Base-by-base conservation (phyloP, 1,284 basidiomycete species). In the Puccinia hordei region DNA sequence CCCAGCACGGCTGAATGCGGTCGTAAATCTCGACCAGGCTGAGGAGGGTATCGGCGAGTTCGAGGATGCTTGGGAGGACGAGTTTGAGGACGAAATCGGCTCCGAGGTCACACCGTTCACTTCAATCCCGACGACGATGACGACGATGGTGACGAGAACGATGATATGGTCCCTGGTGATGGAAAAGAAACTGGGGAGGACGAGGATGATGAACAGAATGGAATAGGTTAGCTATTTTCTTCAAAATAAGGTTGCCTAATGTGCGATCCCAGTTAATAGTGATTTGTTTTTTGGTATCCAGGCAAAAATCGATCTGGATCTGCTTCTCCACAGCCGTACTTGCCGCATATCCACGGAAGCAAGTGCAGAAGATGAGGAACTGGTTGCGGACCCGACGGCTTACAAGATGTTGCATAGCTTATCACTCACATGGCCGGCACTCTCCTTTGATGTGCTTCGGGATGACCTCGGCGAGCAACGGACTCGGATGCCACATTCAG, bases 371-470 rank as follows among this genome's bases (percentile, higher is more conserved):
- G 77, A 71, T 57, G 77, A 79, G 53, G 77, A 79, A 51, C 33
- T 79, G 6, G 77, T 79, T 44, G 77, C 68, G 12, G 66, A 79
- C 24, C 77, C 77, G 27, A 79, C 66, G 17, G 77, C 77, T 17
- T 99, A 99, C 87, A 89, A 95, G 82, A 95, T 98, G 90, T 91
- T 97, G 63, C 97, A 99, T 87, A 90, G 91, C 8, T 91, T 98
- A 89, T 90, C 92, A 81, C 93, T 97, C 71, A 91, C 91, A 81
- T 99, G 97, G 96, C 94, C 97, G 0, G 98, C 94, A 87, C 89
- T 99, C 8, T 98, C 95, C 8, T 99, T 99, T 86, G 97, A 99
- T 85, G 88, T 98, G 65, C 88, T 98, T 24, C 89, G 93, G 66
- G 85, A 85, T n/a, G 84, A 85, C 76, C 84, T 85, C 4, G 85